Evolutionary conservation across 2,329 filamentous ascomycete genomes (phyloP), one percentile per base, ranked within the genome.

Genomic region (Trichoderma endophyticum): DNA sequence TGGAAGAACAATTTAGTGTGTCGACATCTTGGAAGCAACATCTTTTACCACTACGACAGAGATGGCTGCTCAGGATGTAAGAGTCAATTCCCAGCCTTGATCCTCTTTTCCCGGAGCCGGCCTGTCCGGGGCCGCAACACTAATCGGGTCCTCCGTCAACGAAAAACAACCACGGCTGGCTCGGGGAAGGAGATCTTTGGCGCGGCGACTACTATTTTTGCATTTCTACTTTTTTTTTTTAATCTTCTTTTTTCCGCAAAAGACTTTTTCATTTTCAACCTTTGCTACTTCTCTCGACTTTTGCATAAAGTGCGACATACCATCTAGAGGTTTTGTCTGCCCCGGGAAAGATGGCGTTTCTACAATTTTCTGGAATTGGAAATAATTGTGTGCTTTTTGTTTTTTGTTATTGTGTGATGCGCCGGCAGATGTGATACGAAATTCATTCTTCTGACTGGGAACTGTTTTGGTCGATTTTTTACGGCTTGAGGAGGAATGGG

Each of bases 331-430:
- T 69, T 18, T 39, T 39, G 66, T 43, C 32, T 54, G 57, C 66
- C 66, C 57, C 66, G 66, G 66, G 66, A 69, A 69, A 69, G 66
- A 69, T 54, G 66, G 66, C 66, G 66, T 69, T 69, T 68, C 56
- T 69, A 51, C 66, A 51, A 51, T 28, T 65, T 62, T 62, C 24
- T 51, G 66, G 57, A 69, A 26, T 61, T 69, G 66, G 66, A 69
- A 61, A 61, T 69, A 67, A 67, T 67, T 67, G 34, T 67, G 64
- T 67, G 64, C 30, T 43, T 34, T 43, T 61, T 57, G 14, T 48
- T 24, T 26, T 24, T 60, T 59, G 18, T 57, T 60, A 43, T 43
- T 69, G 36, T 69, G 66, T 69, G 66, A 69, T 69, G 66, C 57
- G 57, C 39, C 36, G 57, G 66, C 66, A 69, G 66, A 69, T 51